Percentiles rank a stretch among this genome's conserved stretches.
Evolutionary conservation across 805 yeast species (phyloP).

Genomic region (Sungouiozyma ichnusensis): DNA sequence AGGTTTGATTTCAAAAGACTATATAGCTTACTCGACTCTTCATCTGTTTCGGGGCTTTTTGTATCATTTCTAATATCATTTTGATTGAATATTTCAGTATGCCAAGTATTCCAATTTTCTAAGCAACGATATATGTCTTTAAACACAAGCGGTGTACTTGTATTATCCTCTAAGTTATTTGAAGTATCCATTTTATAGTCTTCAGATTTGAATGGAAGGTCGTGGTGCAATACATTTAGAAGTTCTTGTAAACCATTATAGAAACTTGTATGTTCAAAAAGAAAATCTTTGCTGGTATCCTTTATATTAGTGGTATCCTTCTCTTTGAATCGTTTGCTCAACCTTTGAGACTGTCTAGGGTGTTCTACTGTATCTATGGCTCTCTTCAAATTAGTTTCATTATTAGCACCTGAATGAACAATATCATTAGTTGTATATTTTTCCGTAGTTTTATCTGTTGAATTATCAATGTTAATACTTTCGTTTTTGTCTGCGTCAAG

Average conservation of each 20-base stretch:
- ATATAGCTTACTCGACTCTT: conserved; percentile 18
- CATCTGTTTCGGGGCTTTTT: conserved; percentile 3
- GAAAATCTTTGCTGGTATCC: background rate
- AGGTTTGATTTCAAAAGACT: conserved; percentile 26
- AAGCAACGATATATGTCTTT: conserved; percentile 28
- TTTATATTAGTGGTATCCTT: conserved; percentile 5
- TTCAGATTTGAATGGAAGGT: conserved; percentile 7
- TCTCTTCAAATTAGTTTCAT: conserved; percentile 14
- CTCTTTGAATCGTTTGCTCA: conserved; percentile 33
- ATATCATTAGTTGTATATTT: conserved; percentile 13
- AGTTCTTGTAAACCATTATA: background rate
- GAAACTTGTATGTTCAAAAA: background rate
- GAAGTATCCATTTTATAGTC: background rate
- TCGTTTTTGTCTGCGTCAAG: conserved; percentile 8
- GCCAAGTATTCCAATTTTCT: conserved; percentile 29
- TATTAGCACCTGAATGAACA: conserved; percentile 5
- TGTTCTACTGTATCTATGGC: conserved; percentile 7
- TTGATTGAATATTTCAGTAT: conserved; percentile 24
- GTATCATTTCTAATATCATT: conserved; percentile 7
- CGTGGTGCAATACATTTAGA: conserved; percentile 1
- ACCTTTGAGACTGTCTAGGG: conserved; percentile 24
- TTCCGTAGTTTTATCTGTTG: conserved; percentile 6
- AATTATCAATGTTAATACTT: background rate
- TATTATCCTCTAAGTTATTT: too few relatives aligned
- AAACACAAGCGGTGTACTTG: conserved; percentile 1